A percentile compares a stretch with the other conserved stretches of the same genome.
Evolutionary conservation across 1,139 yeast species (phyloP).

Genomic region (Candida labiduridarum): DNA sequence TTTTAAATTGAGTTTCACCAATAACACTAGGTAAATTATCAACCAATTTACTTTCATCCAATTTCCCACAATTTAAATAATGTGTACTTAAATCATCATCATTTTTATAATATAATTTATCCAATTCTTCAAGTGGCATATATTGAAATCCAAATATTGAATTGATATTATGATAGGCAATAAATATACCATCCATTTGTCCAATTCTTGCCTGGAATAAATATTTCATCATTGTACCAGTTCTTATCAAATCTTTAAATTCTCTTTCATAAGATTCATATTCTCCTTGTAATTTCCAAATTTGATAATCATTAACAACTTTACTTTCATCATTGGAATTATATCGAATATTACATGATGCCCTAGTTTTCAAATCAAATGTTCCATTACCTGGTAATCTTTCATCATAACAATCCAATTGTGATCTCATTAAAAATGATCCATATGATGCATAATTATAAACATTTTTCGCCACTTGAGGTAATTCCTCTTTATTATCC

Average conservation of each 20-base stretch:
- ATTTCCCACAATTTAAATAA: conserved; percentile 15
- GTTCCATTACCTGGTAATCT: conserved; percentile 88
- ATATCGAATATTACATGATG: conserved; percentile 82
- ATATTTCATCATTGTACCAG: conserved; percentile 78
- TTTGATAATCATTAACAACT: conserved; percentile 58
- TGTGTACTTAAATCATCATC: conserved; percentile 15
- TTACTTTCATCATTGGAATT: conserved; percentile 67
- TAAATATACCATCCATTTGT: conserved; percentile 93
- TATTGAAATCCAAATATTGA: conserved; percentile 90
- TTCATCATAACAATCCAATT: conserved; percentile 79
- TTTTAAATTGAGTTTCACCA: conserved; percentile 73
- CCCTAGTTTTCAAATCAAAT: conserved; percentile 90
- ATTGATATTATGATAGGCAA: conserved; percentile 85
- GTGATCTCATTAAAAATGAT: conserved; percentile 81
- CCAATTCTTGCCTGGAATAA: conserved; percentile 92
- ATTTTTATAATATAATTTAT: conserved; percentile 40
- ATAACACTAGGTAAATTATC: conserved; percentile 47
- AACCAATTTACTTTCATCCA: conserved; percentile 22
- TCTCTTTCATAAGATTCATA: conserved; percentile 84
- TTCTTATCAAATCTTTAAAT: conserved; percentile 68
- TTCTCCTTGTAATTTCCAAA: conserved; percentile 60
- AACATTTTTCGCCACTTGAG: conserved; percentile 22
- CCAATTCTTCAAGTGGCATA: conserved; percentile 73
- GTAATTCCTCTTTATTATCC: conserved; percentile 13
- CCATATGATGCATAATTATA: conserved; percentile 78